phyloP scores from a whole-genome alignment of 2,329 filamentous ascomycete genomes.

The Cladophialophora yegresii region DNA sequence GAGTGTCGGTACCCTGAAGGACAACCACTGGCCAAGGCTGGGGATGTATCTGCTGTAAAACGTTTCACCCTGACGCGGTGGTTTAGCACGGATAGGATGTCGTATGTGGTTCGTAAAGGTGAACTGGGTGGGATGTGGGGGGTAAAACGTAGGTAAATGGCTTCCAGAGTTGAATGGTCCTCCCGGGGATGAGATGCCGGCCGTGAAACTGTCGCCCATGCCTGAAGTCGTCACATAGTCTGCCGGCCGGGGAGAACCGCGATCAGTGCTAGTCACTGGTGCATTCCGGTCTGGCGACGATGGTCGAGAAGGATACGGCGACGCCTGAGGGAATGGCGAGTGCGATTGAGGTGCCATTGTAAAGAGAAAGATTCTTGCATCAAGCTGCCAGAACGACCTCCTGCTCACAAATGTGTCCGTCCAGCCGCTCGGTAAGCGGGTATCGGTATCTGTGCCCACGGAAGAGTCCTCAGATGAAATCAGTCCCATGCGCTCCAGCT shows the following conservation, averaged over 20 bases:
- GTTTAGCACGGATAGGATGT: slow-evolving; percentile 84
- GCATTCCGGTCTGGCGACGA: slow-evolving; percentile 49
- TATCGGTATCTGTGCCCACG: slow-evolving; percentile 66
- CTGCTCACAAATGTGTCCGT: slow-evolving; percentile 77
- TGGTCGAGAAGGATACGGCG: slow-evolving; percentile 55
- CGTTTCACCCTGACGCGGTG: slow-evolving; percentile 83
- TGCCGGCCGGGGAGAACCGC: slow-evolving; percentile 20
- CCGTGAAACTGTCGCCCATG: slow-evolving; percentile 28
- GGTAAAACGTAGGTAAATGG: slow-evolving; percentile 87
- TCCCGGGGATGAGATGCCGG: slow-evolving; percentile 39
- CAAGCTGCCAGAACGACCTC: slow-evolving; percentile 87
- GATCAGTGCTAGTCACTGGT: slow-evolving; percentile 7
- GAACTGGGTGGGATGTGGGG: slow-evolving; percentile 79
- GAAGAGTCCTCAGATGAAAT: slow-evolving; percentile 73
- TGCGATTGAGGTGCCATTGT: slow-evolving; percentile 65
- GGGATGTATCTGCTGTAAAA: slow-evolving; percentile 89
- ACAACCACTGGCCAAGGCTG: slow-evolving; percentile 78
- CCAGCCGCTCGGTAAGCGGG: slow-evolving; percentile 68
- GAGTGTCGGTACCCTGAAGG: slow-evolving; percentile 79
- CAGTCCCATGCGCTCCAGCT: slow-evolving; percentile 90
- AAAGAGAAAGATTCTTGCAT: slow-evolving; percentile 83
- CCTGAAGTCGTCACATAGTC: slow-evolving; percentile 23
- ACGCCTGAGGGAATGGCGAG: slow-evolving; percentile 52
- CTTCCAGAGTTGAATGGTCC: slow-evolving; percentile 80
- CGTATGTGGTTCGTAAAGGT: slow-evolving; percentile 74